phyloP scores from a whole-genome alignment of 1,139 yeast species.

The Candida tunisiensis region DNA sequence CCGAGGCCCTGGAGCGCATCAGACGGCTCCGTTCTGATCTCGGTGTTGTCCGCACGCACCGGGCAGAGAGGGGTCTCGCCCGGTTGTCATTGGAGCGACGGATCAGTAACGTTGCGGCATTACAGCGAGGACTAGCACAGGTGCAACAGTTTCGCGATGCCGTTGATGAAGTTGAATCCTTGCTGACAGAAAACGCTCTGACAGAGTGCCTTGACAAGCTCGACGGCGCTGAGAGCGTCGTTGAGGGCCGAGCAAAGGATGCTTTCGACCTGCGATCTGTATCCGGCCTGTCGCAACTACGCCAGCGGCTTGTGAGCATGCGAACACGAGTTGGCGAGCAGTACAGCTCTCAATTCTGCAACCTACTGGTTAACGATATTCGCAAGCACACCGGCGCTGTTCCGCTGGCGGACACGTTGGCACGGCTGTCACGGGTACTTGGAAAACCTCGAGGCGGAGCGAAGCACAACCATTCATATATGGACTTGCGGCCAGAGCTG shows the following conservation, averaged over 20 bases:
- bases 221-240: constrained; percentile 36
- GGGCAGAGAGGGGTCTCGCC: constrained; percentile 35
- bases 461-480: constrained; percentile 17
- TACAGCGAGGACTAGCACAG: constrained; percentile 56
- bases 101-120: constrained; percentile 39
- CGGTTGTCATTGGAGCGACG: constrained; percentile 36
- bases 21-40: constrained; percentile 25
- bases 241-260: constrained; percentile 29
- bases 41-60: constrained; percentile 26
- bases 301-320: constrained; percentile 33
- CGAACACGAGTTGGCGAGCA: constrained; percentile 48
- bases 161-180: too few relatives aligned
- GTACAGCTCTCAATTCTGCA: constrained; percentile 39
- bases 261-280: constrained; percentile 33
- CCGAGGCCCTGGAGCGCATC: constrained; percentile 32
- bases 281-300: constrained; percentile 41
- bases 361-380: constrained; percentile 41
- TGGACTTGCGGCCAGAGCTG: constrained; percentile 20
- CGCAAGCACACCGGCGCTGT: constrained; percentile 36
- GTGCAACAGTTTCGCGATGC: constrained; percentile 28
- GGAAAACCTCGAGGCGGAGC: constrained; percentile 1
- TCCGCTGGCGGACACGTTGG: constrained; percentile 32
- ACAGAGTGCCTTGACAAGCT: constrained; percentile 35
- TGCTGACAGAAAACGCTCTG: too few relatives aligned
- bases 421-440: constrained; percentile 24